phyloP scores from a whole-genome alignment of 257 asterid species.

The Solanum tacnaense region DNA sequence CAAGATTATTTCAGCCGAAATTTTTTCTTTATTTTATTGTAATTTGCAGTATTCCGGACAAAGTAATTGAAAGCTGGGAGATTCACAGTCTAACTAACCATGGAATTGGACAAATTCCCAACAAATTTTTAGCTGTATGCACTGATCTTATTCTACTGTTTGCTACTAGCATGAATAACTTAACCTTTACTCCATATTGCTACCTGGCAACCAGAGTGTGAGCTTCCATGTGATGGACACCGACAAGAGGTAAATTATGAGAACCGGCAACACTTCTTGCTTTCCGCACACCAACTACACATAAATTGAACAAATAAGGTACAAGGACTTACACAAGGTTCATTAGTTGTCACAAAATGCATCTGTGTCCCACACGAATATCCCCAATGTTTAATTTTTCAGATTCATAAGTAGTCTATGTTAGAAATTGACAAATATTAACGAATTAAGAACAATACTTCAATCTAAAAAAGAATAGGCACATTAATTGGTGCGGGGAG shows the following conservation, averaged over 20 bases:
- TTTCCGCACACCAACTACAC: conserved; percentile 85
- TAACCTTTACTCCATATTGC: not conserved
- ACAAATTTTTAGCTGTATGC: not conserved
- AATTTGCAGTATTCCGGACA: not conserved
- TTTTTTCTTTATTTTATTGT: not conserved
- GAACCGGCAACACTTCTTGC: conserved; percentile 87
- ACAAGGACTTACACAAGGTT: not conserved
- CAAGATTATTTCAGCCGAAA: not conserved
- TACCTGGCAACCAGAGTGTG: conserved; percentile 96
- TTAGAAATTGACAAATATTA: not conserved
- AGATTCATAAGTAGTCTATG: not conserved
- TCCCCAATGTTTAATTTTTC: not conserved
- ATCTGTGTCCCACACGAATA: not conserved
- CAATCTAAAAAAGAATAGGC: not conserved
- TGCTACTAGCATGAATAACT: not conserved
- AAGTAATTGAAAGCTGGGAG: not conserved
- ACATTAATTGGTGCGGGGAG: not conserved
- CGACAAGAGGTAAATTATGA: conserved; percentile 63
- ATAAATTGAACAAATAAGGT: conserved; percentile 6
- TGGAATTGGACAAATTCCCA: not conserved
- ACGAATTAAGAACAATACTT: not conserved
- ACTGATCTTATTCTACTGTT: not conserved
- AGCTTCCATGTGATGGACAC: conserved; percentile 98
- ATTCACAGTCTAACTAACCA: not conserved
- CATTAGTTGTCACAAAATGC: not conserved